Base-by-base conservation (phyloP, 2,329 filamentous ascomycete genomes). In the Sporothrix pseudoabietina region DNA sequence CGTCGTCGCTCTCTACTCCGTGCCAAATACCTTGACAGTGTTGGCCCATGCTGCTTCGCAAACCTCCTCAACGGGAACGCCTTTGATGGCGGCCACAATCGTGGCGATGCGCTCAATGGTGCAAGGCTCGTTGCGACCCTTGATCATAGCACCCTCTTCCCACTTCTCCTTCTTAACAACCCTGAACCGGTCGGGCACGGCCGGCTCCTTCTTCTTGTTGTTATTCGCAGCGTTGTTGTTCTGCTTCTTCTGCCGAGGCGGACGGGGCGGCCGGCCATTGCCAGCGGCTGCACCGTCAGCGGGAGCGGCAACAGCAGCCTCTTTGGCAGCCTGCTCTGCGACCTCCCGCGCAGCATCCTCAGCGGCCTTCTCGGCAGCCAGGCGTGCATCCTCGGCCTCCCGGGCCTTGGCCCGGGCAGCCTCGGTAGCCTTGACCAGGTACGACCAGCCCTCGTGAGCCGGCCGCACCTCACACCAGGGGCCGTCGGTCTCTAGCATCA, bases 401-500 rank as follows among this genome's bases (percentile, higher is more conserved):
- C 47, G 73, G 72, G 32, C 75, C 22, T 72, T 65, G 4, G 74
- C 79, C 54, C 81, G 80, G 63, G 76, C 76, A 9, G 79, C 78
- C 1, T 76, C 75, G 19, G 77, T 74, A 0, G 77, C 76, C 54
- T 76, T 73, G 35, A 88, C 80, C 12, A 89, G 82, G 76, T 91
- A 92, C 81, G 91, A 91, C 78, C 91, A 92, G 2, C 93, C 94
- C 41, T 94, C 94, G 82, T 99, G 95, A 41, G 89, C 93, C 0
- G 94, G 91, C 32, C 96, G 87, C 74, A 99, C 95, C 81, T 99
- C 96, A 79, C 96, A 99, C 92, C 96, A 99, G 3, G 96, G 96
- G 2, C 96, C 96, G 80, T 99, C 96, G 0, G 96, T 99, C 85
- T 99, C 96, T 66, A 99, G 89, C 87, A 98, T 97, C 71, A 99